Evolutionary conservation across 257 asterid genomes (phyloP).

Genomic region (Nicotiana sylvestris): DNA sequence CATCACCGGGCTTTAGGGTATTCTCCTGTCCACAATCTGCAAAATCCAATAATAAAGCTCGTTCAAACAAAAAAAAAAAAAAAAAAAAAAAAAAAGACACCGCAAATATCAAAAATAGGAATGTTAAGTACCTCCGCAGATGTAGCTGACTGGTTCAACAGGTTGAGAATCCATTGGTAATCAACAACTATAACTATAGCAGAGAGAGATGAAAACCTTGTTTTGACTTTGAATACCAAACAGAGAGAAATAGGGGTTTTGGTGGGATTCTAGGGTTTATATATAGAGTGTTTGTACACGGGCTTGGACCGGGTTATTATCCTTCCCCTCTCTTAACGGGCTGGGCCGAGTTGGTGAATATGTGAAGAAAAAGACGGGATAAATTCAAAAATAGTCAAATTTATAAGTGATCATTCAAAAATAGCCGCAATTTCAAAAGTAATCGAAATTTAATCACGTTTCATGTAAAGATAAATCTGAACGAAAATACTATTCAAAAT

Average conservation of each 20-base stretch:
- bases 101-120: background rate
- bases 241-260: too few species aligned
- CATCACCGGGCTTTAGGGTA: slow-evolving; percentile 73
- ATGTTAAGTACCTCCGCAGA: slow-evolving; percentile 50
- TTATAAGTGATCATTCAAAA: too few species aligned
- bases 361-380: background rate
- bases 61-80: background rate
- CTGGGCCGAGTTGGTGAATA: background rate
- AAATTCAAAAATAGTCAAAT: too few species aligned
- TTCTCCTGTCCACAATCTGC: slow-evolving; percentile 91
- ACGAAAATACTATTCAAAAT: too few species aligned
- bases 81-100: background rate
- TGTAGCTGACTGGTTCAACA: slow-evolving; percentile 58
- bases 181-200: background rate
- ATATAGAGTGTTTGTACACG: background rate
- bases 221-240: background rate
- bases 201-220: too few species aligned
- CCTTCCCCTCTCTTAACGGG: background rate
- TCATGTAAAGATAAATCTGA: too few species aligned
- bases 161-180: slow-evolving; percentile 64
- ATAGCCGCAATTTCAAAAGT: too few species aligned
- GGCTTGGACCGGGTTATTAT: background rate
- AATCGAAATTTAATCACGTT: too few species aligned
- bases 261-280: background rate
- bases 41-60: background rate